These are phyloP conservation scores for Picea abies DNA, from an alignment of 83 land plant genomes.

Conservation along the genomic window DNA sequence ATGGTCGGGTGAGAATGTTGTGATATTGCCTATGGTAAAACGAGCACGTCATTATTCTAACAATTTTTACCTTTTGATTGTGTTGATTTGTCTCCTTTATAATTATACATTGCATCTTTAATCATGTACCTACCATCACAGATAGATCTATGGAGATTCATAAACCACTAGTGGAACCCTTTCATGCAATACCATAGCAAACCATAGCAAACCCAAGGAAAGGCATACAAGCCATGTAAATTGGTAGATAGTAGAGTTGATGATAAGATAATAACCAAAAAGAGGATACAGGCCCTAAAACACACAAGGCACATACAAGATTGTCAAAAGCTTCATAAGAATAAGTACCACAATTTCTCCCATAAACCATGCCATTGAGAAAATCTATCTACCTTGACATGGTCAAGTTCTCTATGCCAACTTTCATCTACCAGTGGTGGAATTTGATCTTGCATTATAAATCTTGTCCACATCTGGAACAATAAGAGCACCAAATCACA, in stretches of 20 bases:
- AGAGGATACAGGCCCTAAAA: conserved; percentile 82
- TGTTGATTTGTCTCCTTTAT: conserved; percentile 32
- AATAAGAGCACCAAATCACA: conserved; percentile 96
- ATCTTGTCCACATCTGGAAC: conserved; percentile 87
- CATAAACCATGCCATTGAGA: conserved; percentile 73
- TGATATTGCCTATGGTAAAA: no score
- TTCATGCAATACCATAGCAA: conserved; percentile 63
- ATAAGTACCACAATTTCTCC: conserved; percentile 85
- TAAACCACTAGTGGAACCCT: conserved; percentile 79
- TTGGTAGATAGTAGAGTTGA: conserved; percentile 87
- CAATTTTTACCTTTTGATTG: not conserved
- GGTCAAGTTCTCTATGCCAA: conserved; percentile 92
- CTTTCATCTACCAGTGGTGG: conserved; percentile 82
- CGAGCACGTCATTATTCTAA: no score
- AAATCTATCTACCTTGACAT: conserved; percentile 87
- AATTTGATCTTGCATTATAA: conserved; percentile 92
- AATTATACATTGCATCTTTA: conserved; percentile 82
- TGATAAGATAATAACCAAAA: conserved; percentile 73
- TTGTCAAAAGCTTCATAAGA: conserved; percentile 75
- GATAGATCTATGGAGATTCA: conserved; percentile 87
- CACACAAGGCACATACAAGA: conserved; percentile 83
- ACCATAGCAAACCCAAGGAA: no score
- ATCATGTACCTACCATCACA: conserved; percentile 87
- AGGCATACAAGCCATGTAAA: conserved; percentile 93
- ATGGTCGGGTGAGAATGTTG: no score